phyloP scores from a whole-genome alignment of 306 rosid species.

The Adenanthera pavonina region DNA sequence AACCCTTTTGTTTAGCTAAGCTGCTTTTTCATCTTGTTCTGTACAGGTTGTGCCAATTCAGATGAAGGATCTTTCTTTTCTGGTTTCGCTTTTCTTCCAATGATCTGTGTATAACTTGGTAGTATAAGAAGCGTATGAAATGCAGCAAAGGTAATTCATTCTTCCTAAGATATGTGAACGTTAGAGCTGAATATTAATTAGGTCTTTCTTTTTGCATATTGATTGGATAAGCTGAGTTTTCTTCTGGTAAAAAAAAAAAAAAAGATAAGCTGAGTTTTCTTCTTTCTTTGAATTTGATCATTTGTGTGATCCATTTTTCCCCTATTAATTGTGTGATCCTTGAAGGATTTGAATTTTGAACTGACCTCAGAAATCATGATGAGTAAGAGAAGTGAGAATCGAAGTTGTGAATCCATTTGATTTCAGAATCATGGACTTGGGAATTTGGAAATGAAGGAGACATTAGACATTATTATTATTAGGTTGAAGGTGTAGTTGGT shows the following conservation, averaged over 20 bases:
- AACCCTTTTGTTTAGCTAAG: slow-evolving; percentile 33
- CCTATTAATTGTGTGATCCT: too few relatives aligned
- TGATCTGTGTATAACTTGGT: not conserved
- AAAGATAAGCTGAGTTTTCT: not conserved
- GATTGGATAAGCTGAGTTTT: not conserved
- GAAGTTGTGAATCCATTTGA: not conserved
- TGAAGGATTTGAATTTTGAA: not conserved
- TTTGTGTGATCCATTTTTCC: not conserved
- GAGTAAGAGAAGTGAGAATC: not conserved
- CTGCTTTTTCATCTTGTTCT: slow-evolving; percentile 42
- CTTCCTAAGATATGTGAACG: not conserved
- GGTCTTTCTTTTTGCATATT: not conserved
- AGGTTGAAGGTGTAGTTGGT: not conserved
- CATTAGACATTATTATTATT: not conserved
- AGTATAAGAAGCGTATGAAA: not conserved
- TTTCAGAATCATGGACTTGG: not conserved
- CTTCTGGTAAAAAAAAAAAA: not conserved
- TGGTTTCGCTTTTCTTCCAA: not conserved
- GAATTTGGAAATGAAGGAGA: not conserved
- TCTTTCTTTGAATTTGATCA: not conserved
- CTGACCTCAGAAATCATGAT: not conserved
- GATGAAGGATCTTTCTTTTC: slow-evolving; percentile 36
- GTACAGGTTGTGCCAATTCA: slow-evolving; percentile 54
- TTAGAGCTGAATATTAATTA: not conserved
- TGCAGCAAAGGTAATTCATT: not conserved